Percentiles rank a stretch among this genome's conserved stretches.
phyloP scores from a whole-genome alignment of 805 yeast species.

The Cyberlindnera euphorbiiphila region DNA sequence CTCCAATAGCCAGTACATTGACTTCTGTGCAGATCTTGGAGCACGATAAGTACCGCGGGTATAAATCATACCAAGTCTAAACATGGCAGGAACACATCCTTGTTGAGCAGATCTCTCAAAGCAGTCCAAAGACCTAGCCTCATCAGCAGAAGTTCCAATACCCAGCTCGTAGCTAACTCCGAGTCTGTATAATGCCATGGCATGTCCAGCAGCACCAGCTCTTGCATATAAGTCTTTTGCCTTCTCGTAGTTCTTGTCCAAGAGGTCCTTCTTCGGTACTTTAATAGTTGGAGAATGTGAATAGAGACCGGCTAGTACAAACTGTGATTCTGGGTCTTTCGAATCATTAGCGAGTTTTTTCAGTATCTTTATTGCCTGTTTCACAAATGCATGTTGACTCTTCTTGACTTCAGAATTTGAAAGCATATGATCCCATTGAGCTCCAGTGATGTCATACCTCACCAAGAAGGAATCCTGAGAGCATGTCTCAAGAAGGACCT shows the following conservation, averaged over 20 bases:
- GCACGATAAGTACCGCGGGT: constrained; percentile 45
- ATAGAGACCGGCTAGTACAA: constrained; percentile 58
- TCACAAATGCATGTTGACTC: constrained; percentile 52
- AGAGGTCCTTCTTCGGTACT: constrained; percentile 43
- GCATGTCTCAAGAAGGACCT: constrained; percentile 2
- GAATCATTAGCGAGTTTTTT: constrained; percentile 50
- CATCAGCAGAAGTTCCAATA: constrained; percentile 45
- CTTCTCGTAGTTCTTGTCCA: constrained; percentile 51
- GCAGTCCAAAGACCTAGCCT: constrained; percentile 46
- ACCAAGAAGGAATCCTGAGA: constrained; percentile 8
- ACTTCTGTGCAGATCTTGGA: constrained; percentile 37
- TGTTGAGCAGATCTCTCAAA: constrained; percentile 58
- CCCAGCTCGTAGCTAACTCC: constrained; percentile 73
- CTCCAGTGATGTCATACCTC: constrained; percentile 46
- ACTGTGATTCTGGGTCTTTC: constrained; percentile 53
- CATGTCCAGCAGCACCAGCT: constrained; percentile 55
- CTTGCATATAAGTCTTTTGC: constrained; percentile 59
- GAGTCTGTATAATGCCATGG: constrained; percentile 61
- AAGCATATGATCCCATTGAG: constrained; percentile 32
- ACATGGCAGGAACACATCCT: constrained; percentile 66
- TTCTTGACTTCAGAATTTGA: constrained; percentile 41
- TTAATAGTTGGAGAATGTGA: constrained; percentile 45
- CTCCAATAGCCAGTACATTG: constrained; percentile 48
- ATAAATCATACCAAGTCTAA: constrained; percentile 64
- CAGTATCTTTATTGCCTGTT: constrained; percentile 55